These are phyloP conservation scores for Scutellaria baicalensis DNA, from an alignment of 257 asterid genomes.

Conservation along the genomic window DNA sequence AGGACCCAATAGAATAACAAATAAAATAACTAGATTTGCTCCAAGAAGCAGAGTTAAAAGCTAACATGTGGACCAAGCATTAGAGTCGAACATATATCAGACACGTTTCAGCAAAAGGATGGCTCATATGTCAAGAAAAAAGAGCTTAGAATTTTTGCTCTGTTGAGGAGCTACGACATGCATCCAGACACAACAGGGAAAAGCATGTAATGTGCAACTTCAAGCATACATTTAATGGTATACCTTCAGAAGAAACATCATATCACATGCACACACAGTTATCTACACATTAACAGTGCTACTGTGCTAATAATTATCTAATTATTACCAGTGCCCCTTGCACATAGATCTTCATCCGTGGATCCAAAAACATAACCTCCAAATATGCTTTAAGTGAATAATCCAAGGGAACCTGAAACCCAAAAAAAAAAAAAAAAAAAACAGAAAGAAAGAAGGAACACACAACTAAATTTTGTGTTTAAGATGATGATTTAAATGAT, in stretches of 20 bases:
- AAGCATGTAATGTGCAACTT: background rate
- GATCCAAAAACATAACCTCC: constrained; percentile 78
- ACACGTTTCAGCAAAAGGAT: background rate
- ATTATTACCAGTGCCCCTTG: constrained; percentile 62
- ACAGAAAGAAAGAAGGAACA: background rate
- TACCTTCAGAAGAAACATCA: background rate
- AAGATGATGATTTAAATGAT: background rate
- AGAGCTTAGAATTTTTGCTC: background rate
- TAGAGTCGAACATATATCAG: background rate
- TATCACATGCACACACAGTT: background rate
- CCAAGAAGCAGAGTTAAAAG: background rate
- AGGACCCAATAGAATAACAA: background rate
- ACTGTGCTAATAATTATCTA: constrained; percentile 8
- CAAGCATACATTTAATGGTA: background rate
- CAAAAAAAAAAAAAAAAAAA: constrained; percentile 21
- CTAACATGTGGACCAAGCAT: background rate
- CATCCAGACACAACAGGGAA: background rate
- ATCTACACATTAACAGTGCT: constrained; percentile 31
- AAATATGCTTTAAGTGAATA: constrained; percentile 62
- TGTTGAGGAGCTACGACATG: background rate
- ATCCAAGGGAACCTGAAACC: constrained; percentile 75
- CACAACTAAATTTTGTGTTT: background rate
- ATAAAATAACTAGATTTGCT: background rate
- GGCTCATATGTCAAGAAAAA: background rate
- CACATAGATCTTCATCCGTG: constrained; percentile 72